Evolutionary conservation across 2,329 filamentous ascomycete species (phyloP).

Genomic region (Raffaelea albimanens): DNA sequence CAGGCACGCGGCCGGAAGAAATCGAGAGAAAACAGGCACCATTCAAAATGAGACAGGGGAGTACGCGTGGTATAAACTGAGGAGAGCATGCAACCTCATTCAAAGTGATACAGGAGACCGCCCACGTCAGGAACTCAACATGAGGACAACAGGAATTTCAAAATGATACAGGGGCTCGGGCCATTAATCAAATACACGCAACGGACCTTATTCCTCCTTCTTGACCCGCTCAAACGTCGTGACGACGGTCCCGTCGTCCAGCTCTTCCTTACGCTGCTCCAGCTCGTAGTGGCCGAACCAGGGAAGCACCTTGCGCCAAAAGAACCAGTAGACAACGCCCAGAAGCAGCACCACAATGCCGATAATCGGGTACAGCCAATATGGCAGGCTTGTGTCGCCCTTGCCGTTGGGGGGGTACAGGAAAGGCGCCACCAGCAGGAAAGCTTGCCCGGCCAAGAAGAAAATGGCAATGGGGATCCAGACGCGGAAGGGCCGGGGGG

Average conservation of each 20-base stretch:
- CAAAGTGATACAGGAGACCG: no score
- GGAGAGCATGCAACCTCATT: no score
- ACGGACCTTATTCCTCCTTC: neutral
- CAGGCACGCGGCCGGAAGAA: no score
- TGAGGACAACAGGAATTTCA: no score
- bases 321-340: constrained; percentile 25
- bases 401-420: constrained; percentile 37
- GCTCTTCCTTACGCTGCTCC: constrained; percentile 12
- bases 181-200: no score
- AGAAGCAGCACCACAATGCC: constrained; percentile 27
- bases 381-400: constrained; percentile 24
- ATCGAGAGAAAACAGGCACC: no score
- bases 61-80: no score
- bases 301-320: constrained; percentile 17
- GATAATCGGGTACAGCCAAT: constrained; percentile 32
- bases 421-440: constrained; percentile 31
- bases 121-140: no score
- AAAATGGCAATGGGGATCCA: constrained; percentile 42
- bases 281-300: constrained; percentile 44
- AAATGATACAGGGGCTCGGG: no score
- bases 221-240: constrained; percentile 12
- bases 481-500: constrained; percentile 44
- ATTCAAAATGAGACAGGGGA: no score
- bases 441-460: constrained; percentile 28
- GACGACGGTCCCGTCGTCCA: constrained; percentile 18